Base-by-base conservation (phyloP, 2,329 filamentous ascomycete genomes). In the Calycina marina region DNA sequence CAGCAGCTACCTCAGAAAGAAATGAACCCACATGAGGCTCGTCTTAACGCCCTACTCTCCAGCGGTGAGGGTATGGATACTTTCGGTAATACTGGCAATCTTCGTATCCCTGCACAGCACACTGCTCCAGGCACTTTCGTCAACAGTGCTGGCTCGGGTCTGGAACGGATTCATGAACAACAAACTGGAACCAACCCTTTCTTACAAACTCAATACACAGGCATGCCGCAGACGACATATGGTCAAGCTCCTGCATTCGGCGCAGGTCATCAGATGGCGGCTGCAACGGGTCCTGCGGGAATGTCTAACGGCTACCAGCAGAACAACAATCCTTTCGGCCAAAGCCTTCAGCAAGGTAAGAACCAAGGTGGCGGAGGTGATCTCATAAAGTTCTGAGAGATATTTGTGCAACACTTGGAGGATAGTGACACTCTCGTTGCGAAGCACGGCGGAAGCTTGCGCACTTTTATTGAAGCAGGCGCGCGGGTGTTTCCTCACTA, bases 41-140 rank as follows among this genome's bases (percentile, higher is more conserved):
- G 72, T 50, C 77, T 98, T 44, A 96, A 96, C 53, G 71, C 80
- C 2, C 72, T 98, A 18, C 72, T 98, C 27, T 71, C 85, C 3
- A 74, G 69, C 14, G 86, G 90, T 42, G 90, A 98, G 36, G 90
- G 90, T 14, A 81, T 92, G 63, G 90, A 98, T 53, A 98, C 90
- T 0, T 98, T 92, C 54, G 90, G 90, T 43, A 98, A 98, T 55
- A 83, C 83, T n/a, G 90, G 90, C 44, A 83, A 96, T 42, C 67
- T 93, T 28, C 85, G 90, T 56, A 93, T 98, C 42, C 90, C 90
- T 2, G 77, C 90, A 2, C 90, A 98, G 54, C 90, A 98, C 56
- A 98, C 90, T 0, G 85, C 90, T 1, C 90, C 90, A 0, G 90
- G 88, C 15, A 92, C 82, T 0, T 98, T 96, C 54, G 78, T 98